These are phyloP conservation scores for Fusarium dlaminii DNA, from an alignment of 2,329 filamentous ascomycete species.

Conservation along the genomic window DNA sequence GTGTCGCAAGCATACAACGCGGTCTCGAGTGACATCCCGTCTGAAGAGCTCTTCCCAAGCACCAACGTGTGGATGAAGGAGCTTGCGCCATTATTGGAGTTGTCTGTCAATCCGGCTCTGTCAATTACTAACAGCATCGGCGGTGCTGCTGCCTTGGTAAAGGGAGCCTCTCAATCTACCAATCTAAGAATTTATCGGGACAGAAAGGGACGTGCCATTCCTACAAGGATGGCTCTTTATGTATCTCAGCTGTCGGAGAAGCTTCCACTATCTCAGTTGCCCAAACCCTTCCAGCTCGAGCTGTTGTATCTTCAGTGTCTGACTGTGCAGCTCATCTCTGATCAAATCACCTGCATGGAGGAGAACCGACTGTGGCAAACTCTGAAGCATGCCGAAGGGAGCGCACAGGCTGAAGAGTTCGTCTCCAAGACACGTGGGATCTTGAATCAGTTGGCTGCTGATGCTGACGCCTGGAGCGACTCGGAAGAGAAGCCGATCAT, in stretches of 20 bases:
- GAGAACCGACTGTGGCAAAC: conserved; percentile 58
- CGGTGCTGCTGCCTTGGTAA: conserved; percentile 74
- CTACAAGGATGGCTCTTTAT: conserved; percentile 80
- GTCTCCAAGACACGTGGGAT: conserved; percentile 52
- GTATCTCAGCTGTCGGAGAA: conserved; percentile 65
- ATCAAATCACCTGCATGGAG: conserved; percentile 61
- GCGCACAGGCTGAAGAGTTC: conserved; percentile 55
- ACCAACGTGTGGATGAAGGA: conserved; percentile 71
- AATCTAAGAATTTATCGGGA: conserved; percentile 63
- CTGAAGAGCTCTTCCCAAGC: conserved; percentile 69
- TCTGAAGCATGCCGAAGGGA: conserved; percentile 48
- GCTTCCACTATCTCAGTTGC: conserved; percentile 51
- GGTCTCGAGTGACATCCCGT: conserved; percentile 39
- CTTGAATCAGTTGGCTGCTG: conserved; percentile 48
- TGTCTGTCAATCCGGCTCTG: conserved; percentile 68
- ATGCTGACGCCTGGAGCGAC: conserved; percentile 52
- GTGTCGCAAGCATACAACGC: conserved; percentile 56
- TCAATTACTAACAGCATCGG: conserved; percentile 78
- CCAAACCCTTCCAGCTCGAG: conserved; percentile 57
- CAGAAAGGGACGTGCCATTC: conserved; percentile 73
- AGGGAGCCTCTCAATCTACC: conserved; percentile 39
- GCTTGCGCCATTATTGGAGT: conserved; percentile 63
- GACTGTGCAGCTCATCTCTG: conserved; percentile 60
- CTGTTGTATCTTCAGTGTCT: conserved; percentile 62
- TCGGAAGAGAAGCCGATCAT: conserved; percentile 50